Evolutionary conservation across 768 basidiomycete genomes (phyloP).

Genomic region (Lentinus tigrinus): DNA sequence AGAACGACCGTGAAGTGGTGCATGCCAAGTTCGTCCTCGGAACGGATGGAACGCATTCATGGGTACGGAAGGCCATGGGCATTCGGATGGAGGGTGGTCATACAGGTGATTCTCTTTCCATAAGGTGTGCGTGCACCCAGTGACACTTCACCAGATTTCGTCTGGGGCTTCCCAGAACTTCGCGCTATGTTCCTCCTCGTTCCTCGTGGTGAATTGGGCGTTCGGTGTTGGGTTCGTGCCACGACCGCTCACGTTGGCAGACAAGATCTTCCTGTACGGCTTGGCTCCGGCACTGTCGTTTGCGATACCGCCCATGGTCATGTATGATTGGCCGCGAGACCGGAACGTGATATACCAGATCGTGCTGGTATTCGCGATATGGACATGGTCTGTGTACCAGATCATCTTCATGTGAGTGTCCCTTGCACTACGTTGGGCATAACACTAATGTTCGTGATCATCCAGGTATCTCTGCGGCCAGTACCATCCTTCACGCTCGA

Average conservation of each 20-base stretch:
- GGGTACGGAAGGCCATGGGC: slow-evolving; percentile 36
- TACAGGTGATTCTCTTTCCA: slow-evolving; percentile 28
- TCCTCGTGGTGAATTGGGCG: slow-evolving; percentile 70
- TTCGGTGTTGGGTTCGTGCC: slow-evolving; percentile 55
- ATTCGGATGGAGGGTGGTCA: slow-evolving; percentile 38
- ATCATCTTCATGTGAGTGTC: slow-evolving; percentile 48
- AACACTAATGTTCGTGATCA: too few species aligned
- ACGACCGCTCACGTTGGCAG: slow-evolving; percentile 42
- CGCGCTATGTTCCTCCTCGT: slow-evolving; percentile 61
- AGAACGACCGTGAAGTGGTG: slow-evolving; percentile 29
- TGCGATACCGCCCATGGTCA: slow-evolving; percentile 61
- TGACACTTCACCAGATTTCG: slow-evolving; percentile 25
- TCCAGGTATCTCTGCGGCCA: slow-evolving; percentile 44
- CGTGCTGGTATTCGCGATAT: slow-evolving; percentile 55
- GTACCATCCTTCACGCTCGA: slow-evolving; percentile 28
- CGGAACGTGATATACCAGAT: slow-evolving; percentile 58
- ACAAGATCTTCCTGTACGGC: slow-evolving; percentile 63
- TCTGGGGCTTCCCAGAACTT: slow-evolving; percentile 60
- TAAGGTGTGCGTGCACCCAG: not conserved
- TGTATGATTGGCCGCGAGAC: slow-evolving; percentile 72
- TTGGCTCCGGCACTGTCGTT: slow-evolving; percentile 59
- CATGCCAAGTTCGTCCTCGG: slow-evolving; percentile 37
- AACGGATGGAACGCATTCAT: slow-evolving; percentile 37
- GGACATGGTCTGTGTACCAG: slow-evolving; percentile 66
- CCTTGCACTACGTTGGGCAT: too few species aligned